These are phyloP conservation scores for Fonsecaea nubica DNA, from an alignment of 2,329 filamentous ascomycete species.

Conservation along the genomic window DNA sequence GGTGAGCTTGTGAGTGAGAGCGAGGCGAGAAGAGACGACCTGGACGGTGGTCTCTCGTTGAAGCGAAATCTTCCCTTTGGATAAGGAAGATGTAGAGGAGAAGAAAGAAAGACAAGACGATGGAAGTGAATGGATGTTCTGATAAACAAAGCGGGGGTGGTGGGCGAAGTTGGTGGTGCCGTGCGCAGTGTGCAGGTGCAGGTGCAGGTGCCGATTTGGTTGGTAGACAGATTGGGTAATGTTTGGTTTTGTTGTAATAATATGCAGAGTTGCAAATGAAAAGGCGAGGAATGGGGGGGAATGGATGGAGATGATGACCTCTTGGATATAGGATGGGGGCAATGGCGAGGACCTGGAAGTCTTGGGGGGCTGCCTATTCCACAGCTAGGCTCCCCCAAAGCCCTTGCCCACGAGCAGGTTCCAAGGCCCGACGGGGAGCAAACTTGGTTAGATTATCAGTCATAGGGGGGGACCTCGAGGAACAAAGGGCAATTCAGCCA, in stretches of 20 bases:
- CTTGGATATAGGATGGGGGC: not conserved
- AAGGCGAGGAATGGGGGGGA: slow-evolving; percentile 7
- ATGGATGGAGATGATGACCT: slow-evolving; percentile 8
- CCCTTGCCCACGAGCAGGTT: not conserved
- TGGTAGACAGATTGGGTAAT: slow-evolving; percentile 11
- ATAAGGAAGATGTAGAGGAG: slow-evolving; percentile 36
- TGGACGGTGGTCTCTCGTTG: slow-evolving; percentile 33
- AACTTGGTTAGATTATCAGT: not conserved
- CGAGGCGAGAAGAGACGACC: slow-evolving; percentile 38
- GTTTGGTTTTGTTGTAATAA: slow-evolving; percentile 17
- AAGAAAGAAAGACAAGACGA: slow-evolving; percentile 27
- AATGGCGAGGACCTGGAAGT: not conserved
- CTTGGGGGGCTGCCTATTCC: not conserved
- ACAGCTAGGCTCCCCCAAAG: not conserved
- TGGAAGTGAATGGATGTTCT: slow-evolving; percentile 31
- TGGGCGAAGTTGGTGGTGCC: slow-evolving; percentile 12
- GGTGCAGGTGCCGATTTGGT: slow-evolving; percentile 16
- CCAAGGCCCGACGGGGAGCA: not conserved
- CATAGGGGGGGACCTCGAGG: not conserved
- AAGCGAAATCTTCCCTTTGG: slow-evolving; percentile 39
- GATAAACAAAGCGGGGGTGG: slow-evolving; percentile 34
- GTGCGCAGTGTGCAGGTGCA: not conserved
- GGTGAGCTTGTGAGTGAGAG: slow-evolving; percentile 19
- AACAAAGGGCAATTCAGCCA: not conserved
- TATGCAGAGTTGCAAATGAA: slow-evolving; percentile 14